Evolutionary conservation across 2,329 filamentous ascomycete species (phyloP).

Genomic region (Pezicula neosporulosa): DNA sequence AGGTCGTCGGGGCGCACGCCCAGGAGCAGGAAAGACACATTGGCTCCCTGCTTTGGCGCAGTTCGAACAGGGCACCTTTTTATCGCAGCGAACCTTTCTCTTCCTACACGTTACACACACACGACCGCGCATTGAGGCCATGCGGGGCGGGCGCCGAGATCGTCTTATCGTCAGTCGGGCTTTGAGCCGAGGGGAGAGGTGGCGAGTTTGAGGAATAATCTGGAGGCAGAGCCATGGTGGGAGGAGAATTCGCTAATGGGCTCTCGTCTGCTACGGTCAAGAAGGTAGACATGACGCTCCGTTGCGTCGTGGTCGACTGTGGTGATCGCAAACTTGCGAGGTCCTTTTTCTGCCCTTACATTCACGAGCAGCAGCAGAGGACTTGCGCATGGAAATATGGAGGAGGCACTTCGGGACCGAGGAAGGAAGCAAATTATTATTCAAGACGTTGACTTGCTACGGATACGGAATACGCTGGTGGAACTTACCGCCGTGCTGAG

Average conservation of each 20-base stretch:
- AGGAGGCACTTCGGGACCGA: too few relatives aligned
- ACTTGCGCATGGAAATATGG: too few relatives aligned
- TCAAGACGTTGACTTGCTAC: too few relatives aligned
- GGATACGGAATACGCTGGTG: too few relatives aligned
- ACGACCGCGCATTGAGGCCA: conserved; percentile 29
- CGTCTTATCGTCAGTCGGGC: conserved; percentile 6
- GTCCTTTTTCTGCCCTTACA: neutral
- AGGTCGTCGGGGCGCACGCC: conserved; percentile 64
- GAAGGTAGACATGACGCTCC: neutral
- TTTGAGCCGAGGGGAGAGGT: neutral
- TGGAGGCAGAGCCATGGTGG: too few relatives aligned
- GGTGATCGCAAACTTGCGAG: neutral
- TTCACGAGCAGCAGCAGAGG: too few relatives aligned
- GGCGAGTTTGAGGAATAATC: neutral
- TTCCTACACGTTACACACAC: conserved; percentile 51
- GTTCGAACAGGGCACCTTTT: conserved; percentile 69
- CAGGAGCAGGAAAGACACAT: conserved; percentile 72
- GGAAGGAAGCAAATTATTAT: too few relatives aligned
- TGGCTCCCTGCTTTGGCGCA: conserved; percentile 68
- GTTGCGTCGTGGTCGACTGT: neutral
- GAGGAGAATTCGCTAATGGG: neutral
- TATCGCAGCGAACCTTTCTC: conserved; percentile 75
- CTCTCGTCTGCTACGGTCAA: neutral
- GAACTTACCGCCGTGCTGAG: too few relatives aligned
- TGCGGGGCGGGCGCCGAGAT: conserved; percentile 13